Conservation (phyloP, 139 green algal species). For the Chlorella sp. region DNA sequence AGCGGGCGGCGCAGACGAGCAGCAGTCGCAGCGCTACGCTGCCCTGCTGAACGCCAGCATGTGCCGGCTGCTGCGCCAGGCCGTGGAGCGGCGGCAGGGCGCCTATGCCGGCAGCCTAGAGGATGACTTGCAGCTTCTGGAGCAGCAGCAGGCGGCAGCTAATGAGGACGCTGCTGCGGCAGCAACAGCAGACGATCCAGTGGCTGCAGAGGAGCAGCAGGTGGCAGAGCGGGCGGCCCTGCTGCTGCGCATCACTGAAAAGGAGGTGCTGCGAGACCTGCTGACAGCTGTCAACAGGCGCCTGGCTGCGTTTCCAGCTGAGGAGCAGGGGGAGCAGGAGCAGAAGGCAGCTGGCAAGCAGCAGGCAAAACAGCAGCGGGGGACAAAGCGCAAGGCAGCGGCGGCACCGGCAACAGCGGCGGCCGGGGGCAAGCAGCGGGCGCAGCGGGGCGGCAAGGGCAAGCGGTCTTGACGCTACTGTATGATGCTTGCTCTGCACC, state of each 20-base stretch:
- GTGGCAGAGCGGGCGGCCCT: conserved; percentile 23
- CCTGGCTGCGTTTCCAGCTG: neutral
- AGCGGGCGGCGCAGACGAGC: neutral
- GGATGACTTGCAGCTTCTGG: neutral
- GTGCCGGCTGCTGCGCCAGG: neutral
- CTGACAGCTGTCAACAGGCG: neutral
- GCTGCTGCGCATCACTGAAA: conserved; percentile 35
- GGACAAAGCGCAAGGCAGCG: neutral
- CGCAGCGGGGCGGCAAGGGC: neutral
- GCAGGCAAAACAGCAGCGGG: neutral
- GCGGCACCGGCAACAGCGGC: neutral
- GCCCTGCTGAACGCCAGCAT: neutral
- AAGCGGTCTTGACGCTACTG: too few relatives aligned
- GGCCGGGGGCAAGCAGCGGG: neutral
- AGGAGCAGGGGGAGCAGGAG: neutral
- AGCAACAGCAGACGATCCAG: neutral
- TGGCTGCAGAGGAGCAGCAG: neutral
- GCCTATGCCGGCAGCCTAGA: neutral
- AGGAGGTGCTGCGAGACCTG: conserved; percentile 45
- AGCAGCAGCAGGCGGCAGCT: neutral
- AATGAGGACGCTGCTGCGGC: too few relatives aligned
- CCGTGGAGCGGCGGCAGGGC: conserved; percentile 1
- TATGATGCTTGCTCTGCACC: too few relatives aligned
- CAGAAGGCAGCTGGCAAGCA: neutral
- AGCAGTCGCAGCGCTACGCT: neutral